Evolutionary conservation across 441 rosid genomes (phyloP).

Genomic region (Omphalea diandra): DNA sequence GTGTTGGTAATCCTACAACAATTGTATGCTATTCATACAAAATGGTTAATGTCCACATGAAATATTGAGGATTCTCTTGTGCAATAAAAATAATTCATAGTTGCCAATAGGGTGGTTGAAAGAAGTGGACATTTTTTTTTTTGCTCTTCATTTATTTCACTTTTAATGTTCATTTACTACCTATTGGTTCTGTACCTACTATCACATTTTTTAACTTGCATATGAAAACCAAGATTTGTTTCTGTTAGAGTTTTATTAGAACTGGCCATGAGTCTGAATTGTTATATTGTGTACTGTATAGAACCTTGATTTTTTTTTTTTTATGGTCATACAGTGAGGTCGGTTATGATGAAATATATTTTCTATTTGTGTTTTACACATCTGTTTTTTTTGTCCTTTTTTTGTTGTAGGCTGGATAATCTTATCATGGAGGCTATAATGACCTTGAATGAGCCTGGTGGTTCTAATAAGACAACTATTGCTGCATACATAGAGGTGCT

Average conservation of each 20-base stretch:
- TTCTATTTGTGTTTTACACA: background rate
- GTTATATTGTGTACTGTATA: background rate
- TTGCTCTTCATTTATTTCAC: background rate
- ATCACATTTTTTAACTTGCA: background rate
- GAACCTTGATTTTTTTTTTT: background rate
- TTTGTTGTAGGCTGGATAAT: conserved; percentile 66
- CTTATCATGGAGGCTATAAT: conserved; percentile 71
- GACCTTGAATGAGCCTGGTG: conserved; percentile 59
- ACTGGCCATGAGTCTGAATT: background rate
- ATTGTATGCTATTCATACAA: background rate
- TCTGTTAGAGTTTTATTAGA: background rate
- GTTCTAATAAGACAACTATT: conserved; percentile 73
- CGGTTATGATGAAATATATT: conserved; percentile 11
- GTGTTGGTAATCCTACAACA: no score
- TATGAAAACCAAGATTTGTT: background rate
- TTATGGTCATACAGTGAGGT: background rate
- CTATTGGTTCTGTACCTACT: background rate
- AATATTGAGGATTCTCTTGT: background rate
- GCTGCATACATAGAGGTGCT: conserved; percentile 72
- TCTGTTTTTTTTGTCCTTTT: conserved; percentile 13
- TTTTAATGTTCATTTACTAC: background rate
- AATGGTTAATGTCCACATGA: background rate
- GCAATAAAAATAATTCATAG: background rate
- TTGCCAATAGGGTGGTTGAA: background rate
- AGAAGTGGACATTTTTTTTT: background rate